These are phyloP conservation scores for Ambrosiella beaveri DNA, from an alignment of 2,329 filamentous ascomycete genomes.

Conservation along the genomic window DNA sequence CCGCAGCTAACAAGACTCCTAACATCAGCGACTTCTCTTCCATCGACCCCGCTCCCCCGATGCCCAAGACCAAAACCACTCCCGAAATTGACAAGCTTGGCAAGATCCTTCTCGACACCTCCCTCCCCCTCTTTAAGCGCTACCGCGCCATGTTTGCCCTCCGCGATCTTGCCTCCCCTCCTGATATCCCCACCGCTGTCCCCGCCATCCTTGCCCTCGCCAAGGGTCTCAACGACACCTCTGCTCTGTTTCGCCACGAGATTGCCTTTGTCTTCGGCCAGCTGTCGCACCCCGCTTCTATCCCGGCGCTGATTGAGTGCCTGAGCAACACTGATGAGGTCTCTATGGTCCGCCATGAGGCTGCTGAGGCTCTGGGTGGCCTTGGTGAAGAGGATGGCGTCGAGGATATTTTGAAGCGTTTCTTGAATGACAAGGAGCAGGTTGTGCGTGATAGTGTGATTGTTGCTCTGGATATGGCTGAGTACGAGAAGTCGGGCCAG, in stretches of 20 bases:
- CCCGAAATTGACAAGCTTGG: constrained; percentile 51
- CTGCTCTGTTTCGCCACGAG: constrained; percentile 90
- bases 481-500: constrained; percentile 81
- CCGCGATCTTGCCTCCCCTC: constrained; percentile 83
- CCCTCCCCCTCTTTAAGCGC: constrained; percentile 67
- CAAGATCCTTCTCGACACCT: constrained; percentile 60
- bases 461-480: constrained; percentile 93
- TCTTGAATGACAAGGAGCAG: constrained; percentile 77
- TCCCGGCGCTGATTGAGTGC: constrained; percentile 66
- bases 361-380: constrained; percentile 86
- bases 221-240: constrained; percentile 67
- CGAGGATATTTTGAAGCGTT: constrained; percentile 65
- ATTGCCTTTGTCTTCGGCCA: constrained; percentile 98
- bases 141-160: constrained; percentile 98
- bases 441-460: constrained; percentile 90
- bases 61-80: constrained; percentile 50
- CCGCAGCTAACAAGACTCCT: constrained; percentile 16
- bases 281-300: constrained; percentile 87
- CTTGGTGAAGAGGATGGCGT: constrained; percentile 88
- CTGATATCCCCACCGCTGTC: constrained; percentile 73
- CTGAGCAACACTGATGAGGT: constrained; percentile 66
- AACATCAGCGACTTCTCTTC: constrained; percentile 71
- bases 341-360: constrained; percentile 96
- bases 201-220: constrained; percentile 78
- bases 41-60: constrained; percentile 83